phyloP scores from a whole-genome alignment of 352 stramenopile species.

The Globisporangium splendens region DNA sequence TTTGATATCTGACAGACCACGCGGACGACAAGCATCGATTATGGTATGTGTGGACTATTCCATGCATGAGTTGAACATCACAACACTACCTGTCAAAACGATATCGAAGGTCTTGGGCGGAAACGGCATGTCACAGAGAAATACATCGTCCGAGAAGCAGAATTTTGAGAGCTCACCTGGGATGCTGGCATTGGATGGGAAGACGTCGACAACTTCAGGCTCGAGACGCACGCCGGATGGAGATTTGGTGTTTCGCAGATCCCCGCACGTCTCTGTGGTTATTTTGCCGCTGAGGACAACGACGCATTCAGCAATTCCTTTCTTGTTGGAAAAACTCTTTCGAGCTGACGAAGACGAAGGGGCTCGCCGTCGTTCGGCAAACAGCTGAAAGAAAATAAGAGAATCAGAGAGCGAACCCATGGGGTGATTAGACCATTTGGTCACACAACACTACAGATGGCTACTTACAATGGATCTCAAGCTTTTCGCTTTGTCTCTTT shows the following conservation, averaged over 20 bases:
- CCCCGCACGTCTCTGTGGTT: constrained; percentile 19
- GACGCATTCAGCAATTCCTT: constrained; percentile 48
- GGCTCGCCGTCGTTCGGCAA: constrained; percentile 9
- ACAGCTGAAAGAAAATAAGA: constrained; percentile 5
- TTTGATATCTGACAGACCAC: constrained; percentile 63
- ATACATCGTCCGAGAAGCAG: constrained; percentile 60
- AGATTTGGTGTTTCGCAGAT: constrained; percentile 33
- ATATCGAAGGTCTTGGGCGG: constrained; percentile 58
- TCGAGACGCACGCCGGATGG: constrained; percentile 49
- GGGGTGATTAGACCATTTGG: no score
- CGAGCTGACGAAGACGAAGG: neutral
- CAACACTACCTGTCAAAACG: constrained; percentile 56
- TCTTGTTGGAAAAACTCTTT: constrained; percentile 2
- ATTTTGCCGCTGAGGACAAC: constrained; percentile 57
- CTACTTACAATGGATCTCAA: constrained; percentile 15
- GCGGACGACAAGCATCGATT: neutral
- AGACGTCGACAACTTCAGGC: constrained; percentile 43
- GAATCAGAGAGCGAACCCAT: neutral
- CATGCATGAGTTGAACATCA: neutral
- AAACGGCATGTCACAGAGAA: constrained; percentile 35
- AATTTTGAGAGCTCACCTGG: constrained; percentile 74
- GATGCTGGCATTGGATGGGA: constrained; percentile 36
- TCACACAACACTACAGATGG: no score
- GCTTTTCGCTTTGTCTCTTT: constrained; percentile 15
- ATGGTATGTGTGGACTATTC: no score